phyloP scores from a whole-genome alignment of 164 flowering plant species.

The Buxus sempervirens region DNA sequence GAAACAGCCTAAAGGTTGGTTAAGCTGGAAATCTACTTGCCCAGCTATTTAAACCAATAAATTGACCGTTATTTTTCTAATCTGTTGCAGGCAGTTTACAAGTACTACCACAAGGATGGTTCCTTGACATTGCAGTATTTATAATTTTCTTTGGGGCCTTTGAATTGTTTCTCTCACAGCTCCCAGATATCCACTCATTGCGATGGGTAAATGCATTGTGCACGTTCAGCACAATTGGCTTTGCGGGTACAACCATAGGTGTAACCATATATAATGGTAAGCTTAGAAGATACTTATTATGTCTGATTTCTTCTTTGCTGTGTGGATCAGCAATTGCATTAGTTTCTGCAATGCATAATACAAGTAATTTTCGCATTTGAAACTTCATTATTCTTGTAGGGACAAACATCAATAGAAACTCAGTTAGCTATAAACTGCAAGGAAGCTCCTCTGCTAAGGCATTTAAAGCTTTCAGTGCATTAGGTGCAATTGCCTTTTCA shows the following conservation, averaged over 20 bases:
- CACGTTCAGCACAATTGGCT: slow-evolving; percentile 53
- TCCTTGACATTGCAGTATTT: slow-evolving; percentile 50
- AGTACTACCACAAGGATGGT: slow-evolving; percentile 38
- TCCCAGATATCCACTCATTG: slow-evolving; percentile 60
- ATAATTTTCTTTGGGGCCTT: slow-evolving; percentile 48
- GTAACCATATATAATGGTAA: slow-evolving; percentile 51
- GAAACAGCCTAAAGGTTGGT: slow-evolving; percentile 61
- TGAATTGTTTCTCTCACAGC: slow-evolving; percentile 57
- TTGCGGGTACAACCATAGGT: slow-evolving; percentile 58
- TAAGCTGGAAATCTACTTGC: background rate
- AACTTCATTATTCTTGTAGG: slow-evolving; percentile 23
- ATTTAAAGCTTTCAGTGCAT: slow-evolving; percentile 54
- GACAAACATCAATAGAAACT: slow-evolving; percentile 34
- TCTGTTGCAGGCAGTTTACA: slow-evolving; percentile 49
- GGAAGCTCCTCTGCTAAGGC: slow-evolving; percentile 41
- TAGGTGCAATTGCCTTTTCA: slow-evolving; percentile 62
- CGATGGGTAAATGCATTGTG: slow-evolving; percentile 65
- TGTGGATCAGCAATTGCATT: background rate
- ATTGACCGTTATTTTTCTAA: background rate
- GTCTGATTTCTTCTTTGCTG: background rate
- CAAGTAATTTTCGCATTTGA: background rate
- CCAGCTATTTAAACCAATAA: background rate
- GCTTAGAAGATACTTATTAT: background rate
- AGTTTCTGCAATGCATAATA: background rate
- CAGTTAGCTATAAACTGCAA: slow-evolving; percentile 34